Evolutionary conservation across 2,329 filamentous ascomycete species (phyloP), one percentile per base, ranked within the genome.

Genomic region (Zasmidium angulare): DNA sequence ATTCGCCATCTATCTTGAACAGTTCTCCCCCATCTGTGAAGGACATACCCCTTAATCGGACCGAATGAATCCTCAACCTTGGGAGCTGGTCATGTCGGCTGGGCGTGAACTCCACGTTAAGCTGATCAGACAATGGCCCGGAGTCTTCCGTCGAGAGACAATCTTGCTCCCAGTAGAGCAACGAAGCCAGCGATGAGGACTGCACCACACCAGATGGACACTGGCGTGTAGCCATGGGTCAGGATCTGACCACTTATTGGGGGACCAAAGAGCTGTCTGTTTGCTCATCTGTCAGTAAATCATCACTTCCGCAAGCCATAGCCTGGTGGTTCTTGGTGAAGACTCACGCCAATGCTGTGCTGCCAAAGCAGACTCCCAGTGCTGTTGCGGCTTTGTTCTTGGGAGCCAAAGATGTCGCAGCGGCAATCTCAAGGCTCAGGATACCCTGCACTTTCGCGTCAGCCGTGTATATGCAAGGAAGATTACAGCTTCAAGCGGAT

Each of bases 401-500:
- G 7, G 36, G 36, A 7, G 46, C 46, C 17, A 49, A 17, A 14
- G 46, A 49, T 3, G 46, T 49, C 4, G 46, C 46, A 26, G 46
- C 46, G 22, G 46, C 46, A 19, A 49, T 22, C 46, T 49, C 46
- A 4, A 49, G 19, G 46, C 46, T 49, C 46, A 49, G 17, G 4
- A 49, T 49, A 10, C 46, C 46, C 46, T 49, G 46, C n/a, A n/a
- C n/a, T n/a, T n/a, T n/a, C n/a, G n/a, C n/a, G 20, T 47, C 46
- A 47, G 46, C 46, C 7, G 14, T 36, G 29, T 36, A n/a, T n/a
- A n/a, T 36, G 29, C 7, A 36, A 36, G 29, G 12, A 7, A 17
- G 6, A 17, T 43, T 14, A 19, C 17, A 49, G 19, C n/a, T n/a
- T n/a, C 6, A 49, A 4, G 22, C 20, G 19, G 46, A 21, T 4